Percentiles rank a stretch among this genome's conserved stretches.
phyloP scores from a whole-genome alignment of 176 grass and related monocot species.

The Chrysopogon serrulatus region DNA sequence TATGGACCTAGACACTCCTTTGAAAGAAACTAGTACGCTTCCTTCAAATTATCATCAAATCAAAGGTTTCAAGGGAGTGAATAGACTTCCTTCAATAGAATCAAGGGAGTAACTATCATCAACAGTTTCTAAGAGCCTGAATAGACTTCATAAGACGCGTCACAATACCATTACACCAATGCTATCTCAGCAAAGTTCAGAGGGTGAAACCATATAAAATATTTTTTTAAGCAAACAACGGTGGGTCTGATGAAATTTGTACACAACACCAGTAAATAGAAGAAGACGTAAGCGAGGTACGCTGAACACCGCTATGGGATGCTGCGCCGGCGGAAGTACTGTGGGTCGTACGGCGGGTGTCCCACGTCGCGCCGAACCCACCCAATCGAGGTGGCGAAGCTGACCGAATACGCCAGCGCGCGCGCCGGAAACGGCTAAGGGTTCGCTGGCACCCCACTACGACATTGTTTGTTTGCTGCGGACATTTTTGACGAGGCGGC shows the following conservation, averaged over 20 bases:
- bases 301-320: not conserved
- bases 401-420: not conserved
- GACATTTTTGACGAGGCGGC: not conserved
- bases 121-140: not conserved
- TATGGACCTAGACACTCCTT: not conserved
- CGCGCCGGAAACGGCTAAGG: not conserved
- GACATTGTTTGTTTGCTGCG: not conserved
- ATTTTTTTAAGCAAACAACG: not conserved
- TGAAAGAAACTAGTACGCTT: not conserved
- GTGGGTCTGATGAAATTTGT: not conserved
- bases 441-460: not conserved
- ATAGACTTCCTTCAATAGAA: not conserved
- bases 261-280: not conserved
- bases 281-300: not conserved
- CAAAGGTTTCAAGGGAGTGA: not conserved
- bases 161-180: not conserved
- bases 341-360: not conserved
- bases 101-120: not conserved
- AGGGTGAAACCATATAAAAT: no score
- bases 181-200: not conserved
- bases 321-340: not conserved
- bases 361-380: not conserved
- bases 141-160: not conserved
- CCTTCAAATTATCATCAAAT: not conserved
- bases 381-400: conserved; percentile 19